Conservation (phyloP, 306 rosid species). For the Macrotyloma uniflorum region DNA sequence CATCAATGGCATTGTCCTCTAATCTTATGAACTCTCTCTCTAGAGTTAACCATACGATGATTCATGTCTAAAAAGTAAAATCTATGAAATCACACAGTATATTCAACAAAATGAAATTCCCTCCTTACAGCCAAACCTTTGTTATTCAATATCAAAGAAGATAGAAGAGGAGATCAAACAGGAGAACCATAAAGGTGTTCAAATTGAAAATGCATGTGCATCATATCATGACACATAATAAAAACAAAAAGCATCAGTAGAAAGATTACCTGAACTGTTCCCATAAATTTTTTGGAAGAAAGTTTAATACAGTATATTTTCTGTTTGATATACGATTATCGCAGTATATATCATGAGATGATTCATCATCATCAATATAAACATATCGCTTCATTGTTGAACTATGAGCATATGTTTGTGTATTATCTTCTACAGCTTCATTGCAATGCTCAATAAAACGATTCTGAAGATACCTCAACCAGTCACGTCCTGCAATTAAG, state of each 20-base stretch:
- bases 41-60: conserved; percentile 28
- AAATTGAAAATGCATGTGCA: background rate
- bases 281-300: conserved; percentile 94
- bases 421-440: conserved; percentile 39
- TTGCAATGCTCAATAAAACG: conserved; percentile 38
- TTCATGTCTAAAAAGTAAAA: background rate
- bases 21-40: conserved; percentile 13
- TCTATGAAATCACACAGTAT: background rate
- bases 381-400: conserved; percentile 82
- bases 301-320: conserved; percentile 83
- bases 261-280: conserved; percentile 91
- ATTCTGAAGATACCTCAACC: conserved; percentile 15
- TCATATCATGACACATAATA: conserved; percentile 17
- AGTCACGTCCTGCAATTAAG: conserved; percentile 31
- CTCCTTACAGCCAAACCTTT: conserved; percentile 26
- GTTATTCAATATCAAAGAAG: conserved; percentile 23
- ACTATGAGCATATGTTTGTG: conserved; percentile 40
- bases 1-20: conserved; percentile 9
- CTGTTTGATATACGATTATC: conserved; percentile 90
- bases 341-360: conserved; percentile 61
- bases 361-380: conserved; percentile 84
- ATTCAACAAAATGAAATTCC: conserved; percentile 2
- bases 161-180: background rate
- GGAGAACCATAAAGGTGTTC: conserved; percentile 19
- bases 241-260: conserved; percentile 32